phyloP scores from a whole-genome alignment of 192 early-diverging fungal genomes.

The Coemansia reversa region DNA sequence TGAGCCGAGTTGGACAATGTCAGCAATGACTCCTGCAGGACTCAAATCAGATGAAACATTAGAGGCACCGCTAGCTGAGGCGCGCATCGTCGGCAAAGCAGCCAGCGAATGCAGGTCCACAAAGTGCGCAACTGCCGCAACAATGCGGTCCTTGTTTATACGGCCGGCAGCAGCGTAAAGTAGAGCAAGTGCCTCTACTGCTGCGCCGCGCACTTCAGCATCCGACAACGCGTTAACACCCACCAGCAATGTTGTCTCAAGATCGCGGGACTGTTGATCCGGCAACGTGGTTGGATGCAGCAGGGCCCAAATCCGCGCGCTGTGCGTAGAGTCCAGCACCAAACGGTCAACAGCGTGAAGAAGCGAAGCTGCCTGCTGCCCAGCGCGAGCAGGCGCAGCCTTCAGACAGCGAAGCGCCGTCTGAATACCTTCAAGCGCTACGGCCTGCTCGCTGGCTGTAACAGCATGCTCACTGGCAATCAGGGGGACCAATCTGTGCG shows the following conservation, averaged over 20 bases:
- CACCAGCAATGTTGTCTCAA: constrained; percentile 15
- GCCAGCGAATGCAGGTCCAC: constrained; percentile 6
- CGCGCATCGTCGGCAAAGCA: neutral
- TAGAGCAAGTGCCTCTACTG: constrained; percentile 46
- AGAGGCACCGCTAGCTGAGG: neutral
- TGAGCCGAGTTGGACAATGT: constrained; percentile 11
- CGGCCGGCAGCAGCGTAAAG: constrained; percentile 38
- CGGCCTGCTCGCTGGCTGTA: constrained; percentile 37
- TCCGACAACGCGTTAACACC: neutral
- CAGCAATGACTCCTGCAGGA: constrained; percentile 26
- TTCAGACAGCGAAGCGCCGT: constrained; percentile 1
- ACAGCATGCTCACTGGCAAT: constrained; percentile 12
- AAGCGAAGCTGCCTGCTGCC: neutral
- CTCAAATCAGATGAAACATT: neutral
- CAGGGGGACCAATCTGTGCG: constrained; percentile 14
- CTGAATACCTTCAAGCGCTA: constrained; percentile 45
- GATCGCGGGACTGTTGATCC: constrained; percentile 20
- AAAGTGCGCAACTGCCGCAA: constrained; percentile 25
- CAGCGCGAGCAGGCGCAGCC: neutral
- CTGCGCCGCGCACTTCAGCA: constrained; percentile 10
- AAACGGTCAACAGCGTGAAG: constrained; percentile 4
- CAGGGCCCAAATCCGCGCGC: constrained; percentile 28
- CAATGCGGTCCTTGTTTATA: constrained; percentile 33
- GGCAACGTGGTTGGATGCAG: constrained; percentile 34
- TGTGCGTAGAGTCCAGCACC: constrained; percentile 39